Conservation (phyloP, 2,329 filamentous ascomycete genomes). For the Paecilomyces sp. region DNA sequence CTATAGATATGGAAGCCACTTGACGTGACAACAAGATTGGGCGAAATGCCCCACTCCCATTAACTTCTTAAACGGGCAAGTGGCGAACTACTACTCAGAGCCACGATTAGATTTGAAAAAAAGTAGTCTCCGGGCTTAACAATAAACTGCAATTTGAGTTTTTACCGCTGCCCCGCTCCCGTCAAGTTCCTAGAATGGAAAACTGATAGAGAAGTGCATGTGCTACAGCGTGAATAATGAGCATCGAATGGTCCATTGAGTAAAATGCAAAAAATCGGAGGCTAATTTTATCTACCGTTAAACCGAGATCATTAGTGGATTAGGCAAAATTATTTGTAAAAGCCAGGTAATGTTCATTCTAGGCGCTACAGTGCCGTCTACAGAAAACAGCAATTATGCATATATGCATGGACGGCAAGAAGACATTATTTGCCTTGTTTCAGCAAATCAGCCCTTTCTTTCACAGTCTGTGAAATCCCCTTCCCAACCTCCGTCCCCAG, state of each 20-base stretch:
- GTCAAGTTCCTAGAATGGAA: not conserved
- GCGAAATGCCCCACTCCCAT: not conserved
- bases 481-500: conserved; percentile 33
- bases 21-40: not conserved
- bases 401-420: no score
- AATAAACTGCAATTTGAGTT: not conserved
- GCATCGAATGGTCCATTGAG: no score
- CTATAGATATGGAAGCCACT: not conserved
- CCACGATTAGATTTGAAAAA: no score
- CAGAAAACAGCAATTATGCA: no score
- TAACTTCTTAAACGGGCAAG: not conserved
- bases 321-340: no score
- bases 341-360: no score
- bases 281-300: no score
- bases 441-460: conserved; percentile 20
- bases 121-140: no score
- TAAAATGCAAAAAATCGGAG: no score
- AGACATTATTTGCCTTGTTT: conserved; percentile 1
- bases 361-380: no score
- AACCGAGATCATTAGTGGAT: no score
- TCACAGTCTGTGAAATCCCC: conserved; percentile 26
- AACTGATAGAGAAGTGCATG: not conserved
- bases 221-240: no score
- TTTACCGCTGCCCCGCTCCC: not conserved
- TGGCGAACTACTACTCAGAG: not conserved